Conservation (phyloP, 2,329 filamentous ascomycete species). For the Fusarium setosum region DNA sequence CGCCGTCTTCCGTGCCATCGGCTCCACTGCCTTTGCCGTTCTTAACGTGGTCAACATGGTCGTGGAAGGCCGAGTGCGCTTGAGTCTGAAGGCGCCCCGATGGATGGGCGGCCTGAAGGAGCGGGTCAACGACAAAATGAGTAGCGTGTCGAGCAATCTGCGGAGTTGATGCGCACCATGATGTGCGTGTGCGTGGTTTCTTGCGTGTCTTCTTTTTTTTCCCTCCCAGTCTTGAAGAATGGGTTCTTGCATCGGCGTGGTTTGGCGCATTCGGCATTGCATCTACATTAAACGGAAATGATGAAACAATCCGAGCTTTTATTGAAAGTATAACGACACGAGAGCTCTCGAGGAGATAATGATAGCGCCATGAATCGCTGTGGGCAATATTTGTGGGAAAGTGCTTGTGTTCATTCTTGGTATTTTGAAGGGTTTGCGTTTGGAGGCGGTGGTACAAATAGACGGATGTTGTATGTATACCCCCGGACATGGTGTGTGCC, state of each 20-base stretch:
- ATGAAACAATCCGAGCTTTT: slow-evolving; percentile 4
- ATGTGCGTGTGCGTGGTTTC: not conserved
- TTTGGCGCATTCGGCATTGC: slow-evolving; percentile 19
- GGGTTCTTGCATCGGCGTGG: slow-evolving; percentile 26
- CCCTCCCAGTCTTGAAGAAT: slow-evolving; percentile 21
- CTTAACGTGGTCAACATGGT: slow-evolving; percentile 87
- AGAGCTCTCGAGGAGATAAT: slow-evolving; percentile 20
- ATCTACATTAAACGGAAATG: slow-evolving; percentile 15
- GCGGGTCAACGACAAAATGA: slow-evolving; percentile 60
- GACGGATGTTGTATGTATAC: slow-evolving; percentile 25
- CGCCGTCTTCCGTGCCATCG: slow-evolving; percentile 88
- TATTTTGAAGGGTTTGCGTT: not conserved
- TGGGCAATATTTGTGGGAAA: slow-evolving; percentile 15
- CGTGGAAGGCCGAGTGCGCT: slow-evolving; percentile 83
- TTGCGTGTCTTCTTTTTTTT: slow-evolving; percentile 22
- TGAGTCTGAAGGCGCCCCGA: slow-evolving; percentile 66
- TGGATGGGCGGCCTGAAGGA: slow-evolving; percentile 59
- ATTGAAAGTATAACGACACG: slow-evolving; percentile 19
- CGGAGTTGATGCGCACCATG: slow-evolving; percentile 44
- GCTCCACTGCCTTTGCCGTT: slow-evolving; percentile 82
- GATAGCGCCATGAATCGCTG: slow-evolving; percentile 23
- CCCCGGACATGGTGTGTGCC: slow-evolving; percentile 9
- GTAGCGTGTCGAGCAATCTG: slow-evolving; percentile 60
- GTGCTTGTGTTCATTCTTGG: not conserved
- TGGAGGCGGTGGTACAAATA: slow-evolving; percentile 19